Evolutionary conservation across 208 protist species (phyloP), one percentile per base, ranked within the genome.

Genomic region (Trichomonas gallinae): DNA sequence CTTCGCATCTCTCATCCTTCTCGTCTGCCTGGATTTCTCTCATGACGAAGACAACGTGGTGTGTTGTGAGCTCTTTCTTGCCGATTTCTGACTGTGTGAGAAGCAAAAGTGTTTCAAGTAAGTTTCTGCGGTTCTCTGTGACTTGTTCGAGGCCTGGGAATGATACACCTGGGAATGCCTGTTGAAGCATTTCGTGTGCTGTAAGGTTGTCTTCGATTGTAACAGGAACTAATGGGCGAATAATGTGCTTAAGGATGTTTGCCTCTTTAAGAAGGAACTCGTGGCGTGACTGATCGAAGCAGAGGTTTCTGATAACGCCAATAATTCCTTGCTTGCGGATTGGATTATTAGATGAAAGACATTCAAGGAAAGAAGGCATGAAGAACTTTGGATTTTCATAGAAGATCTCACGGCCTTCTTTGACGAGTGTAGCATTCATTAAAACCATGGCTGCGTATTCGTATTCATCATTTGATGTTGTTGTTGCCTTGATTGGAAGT

Each of bases 371-470:
- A 34, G 83, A 23, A 48, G 83, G 83, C 83, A 91, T 91, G 42
- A 91, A 91, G 83, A 91, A 91, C 0, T 91, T 38, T n/a, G 83
- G 83, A 34, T 26, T 91, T 31, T 15, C 10, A 48, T 44, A 91
- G 40, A 91, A 91, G 15, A 91, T 91, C 42, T 91, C n/a, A 34
- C 83, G 36, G 17, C 83, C 83, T 48, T 91, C 83, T 48, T 26
- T 26, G n/a, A 91, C 42, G 15, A 91, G 42, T 0, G 83, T 91
- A 17, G 83, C 83, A 31, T 91, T 91, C 83, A 91, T 91, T 23
- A 91, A 48, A 34, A 91, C 83, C 83, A 91, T 91, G 9, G 83
- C 83, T 34, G 83, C 83, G 42, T 91, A 91, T 48, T 91, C 83
- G n/a, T 91, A 91, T 15, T 91, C 83, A 21, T 91, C 83, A 91